Conservation (phyloP, 2,329 filamentous ascomycete genomes). For the Fusarium camptoceras region DNA sequence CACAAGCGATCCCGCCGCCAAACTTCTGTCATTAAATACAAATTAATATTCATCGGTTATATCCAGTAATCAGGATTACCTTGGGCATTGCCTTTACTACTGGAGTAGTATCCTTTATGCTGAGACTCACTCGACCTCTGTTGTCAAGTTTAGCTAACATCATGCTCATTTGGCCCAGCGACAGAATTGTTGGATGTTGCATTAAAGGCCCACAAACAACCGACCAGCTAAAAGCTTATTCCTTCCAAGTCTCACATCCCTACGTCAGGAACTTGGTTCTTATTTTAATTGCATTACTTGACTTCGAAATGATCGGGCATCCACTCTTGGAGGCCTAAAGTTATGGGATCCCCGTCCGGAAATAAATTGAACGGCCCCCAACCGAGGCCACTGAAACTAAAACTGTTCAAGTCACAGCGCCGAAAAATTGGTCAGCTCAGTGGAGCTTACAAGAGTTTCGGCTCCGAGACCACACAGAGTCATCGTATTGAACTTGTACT, state of each 20-base stretch:
- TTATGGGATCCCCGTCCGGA: slow-evolving; percentile 13
- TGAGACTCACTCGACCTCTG: background rate
- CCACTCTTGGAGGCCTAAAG: slow-evolving; percentile 8
- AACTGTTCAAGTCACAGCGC: background rate
- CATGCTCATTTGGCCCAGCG: background rate
- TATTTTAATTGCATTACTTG: slow-evolving; percentile 17
- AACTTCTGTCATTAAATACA: background rate
- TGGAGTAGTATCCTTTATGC: background rate
- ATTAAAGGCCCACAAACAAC: background rate
- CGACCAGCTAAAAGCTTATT: background rate
- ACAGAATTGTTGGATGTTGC: background rate
- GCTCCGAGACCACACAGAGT: background rate
- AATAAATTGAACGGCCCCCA: background rate
- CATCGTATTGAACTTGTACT: too few species aligned
- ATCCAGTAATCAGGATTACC: background rate
- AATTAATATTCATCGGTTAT: background rate
- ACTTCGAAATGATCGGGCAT: background rate
- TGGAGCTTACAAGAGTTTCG: background rate
- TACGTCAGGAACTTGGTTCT: slow-evolving; percentile 12
- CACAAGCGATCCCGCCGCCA: background rate
- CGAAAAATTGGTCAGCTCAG: background rate
- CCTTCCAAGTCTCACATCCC: background rate
- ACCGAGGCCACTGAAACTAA: background rate
- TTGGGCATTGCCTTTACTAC: background rate
- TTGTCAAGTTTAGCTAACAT: background rate